These are phyloP conservation scores for Yamadazyma endophytica DNA, from an alignment of 805 yeast genomes.

Conservation along the genomic window DNA sequence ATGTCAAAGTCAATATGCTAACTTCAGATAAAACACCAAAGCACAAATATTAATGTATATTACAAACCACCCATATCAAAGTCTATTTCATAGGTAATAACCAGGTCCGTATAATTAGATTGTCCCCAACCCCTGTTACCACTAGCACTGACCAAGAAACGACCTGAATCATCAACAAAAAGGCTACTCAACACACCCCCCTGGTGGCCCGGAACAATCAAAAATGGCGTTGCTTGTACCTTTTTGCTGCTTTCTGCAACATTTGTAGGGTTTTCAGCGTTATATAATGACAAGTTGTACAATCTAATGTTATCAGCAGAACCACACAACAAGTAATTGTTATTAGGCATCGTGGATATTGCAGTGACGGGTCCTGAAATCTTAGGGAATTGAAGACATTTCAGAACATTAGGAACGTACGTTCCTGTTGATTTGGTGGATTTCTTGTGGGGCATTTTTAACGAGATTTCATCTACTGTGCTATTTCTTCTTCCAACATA, in stretches of 20 bases:
- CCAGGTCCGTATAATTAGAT: constrained; percentile 74
- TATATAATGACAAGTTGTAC: constrained; percentile 61
- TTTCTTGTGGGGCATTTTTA: constrained; percentile 51
- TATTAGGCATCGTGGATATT: constrained; percentile 75
- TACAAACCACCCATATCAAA: no score
- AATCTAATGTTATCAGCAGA: constrained; percentile 86
- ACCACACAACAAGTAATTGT: constrained; percentile 76
- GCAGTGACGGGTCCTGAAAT: constrained; percentile 90
- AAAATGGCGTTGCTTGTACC: constrained; percentile 63
- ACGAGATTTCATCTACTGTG: constrained; percentile 69
- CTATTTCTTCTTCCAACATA: constrained; percentile 90
- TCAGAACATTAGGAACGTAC: constrained; percentile 44
- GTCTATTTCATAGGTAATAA: constrained; percentile 75
- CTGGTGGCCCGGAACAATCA: constrained; percentile 93
- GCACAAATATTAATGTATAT: no score
- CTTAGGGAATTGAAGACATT: constrained; percentile 68
- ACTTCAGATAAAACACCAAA: no score
- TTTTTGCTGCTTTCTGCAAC: constrained; percentile 14
- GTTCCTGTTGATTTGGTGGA: constrained; percentile 12
- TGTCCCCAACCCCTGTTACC: constrained; percentile 95
- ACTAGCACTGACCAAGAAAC: constrained; percentile 85
- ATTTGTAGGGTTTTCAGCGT: constrained; percentile 19
- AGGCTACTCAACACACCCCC: constrained; percentile 83
- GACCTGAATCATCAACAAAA: constrained; percentile 78
- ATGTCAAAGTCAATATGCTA: no score